phyloP scores from a whole-genome alignment of 176 grass and related monocot species.

The Juncus effusus region DNA sequence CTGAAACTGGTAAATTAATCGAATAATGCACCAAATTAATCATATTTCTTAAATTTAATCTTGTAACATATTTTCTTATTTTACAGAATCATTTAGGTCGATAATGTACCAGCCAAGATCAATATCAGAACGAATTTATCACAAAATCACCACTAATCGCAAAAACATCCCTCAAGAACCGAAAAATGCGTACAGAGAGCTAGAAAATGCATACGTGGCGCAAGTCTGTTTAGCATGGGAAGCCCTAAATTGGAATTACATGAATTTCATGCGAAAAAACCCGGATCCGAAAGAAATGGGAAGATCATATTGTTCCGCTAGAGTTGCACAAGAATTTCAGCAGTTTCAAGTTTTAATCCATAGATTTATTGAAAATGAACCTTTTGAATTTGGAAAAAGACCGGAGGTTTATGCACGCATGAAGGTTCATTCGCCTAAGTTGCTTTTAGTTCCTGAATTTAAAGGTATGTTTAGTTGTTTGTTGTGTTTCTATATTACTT shows the following conservation, averaged over 20 bases:
- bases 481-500: neutral
- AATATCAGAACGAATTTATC: constrained; percentile 60
- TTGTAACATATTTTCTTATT: neutral
- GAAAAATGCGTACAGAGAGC: constrained; percentile 59
- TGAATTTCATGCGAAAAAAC: constrained; percentile 44
- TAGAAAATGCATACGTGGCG: constrained; percentile 81
- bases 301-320: constrained; percentile 50
- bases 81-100: constrained; percentile 73
- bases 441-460: constrained; percentile 85
- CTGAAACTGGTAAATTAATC: constrained; percentile 56
- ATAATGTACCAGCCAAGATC: constrained; percentile 68
- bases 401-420: constrained; percentile 69
- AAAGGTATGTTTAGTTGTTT: constrained; percentile 34
- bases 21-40: no score
- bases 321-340: constrained; percentile 85
- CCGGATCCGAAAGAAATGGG: constrained; percentile 28
- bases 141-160: constrained; percentile 49
- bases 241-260: constrained; percentile 84
- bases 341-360: constrained; percentile 87
- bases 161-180: constrained; percentile 26
- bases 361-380: constrained; percentile 92
- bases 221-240: constrained; percentile 94
- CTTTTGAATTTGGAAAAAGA: constrained; percentile 56
- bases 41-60: neutral
- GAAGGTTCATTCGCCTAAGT: constrained; percentile 69